Evolutionary conservation across 805 yeast genomes (phyloP), one percentile per base, ranked within the genome.

Genomic region (Kodamaea laetipori): DNA sequence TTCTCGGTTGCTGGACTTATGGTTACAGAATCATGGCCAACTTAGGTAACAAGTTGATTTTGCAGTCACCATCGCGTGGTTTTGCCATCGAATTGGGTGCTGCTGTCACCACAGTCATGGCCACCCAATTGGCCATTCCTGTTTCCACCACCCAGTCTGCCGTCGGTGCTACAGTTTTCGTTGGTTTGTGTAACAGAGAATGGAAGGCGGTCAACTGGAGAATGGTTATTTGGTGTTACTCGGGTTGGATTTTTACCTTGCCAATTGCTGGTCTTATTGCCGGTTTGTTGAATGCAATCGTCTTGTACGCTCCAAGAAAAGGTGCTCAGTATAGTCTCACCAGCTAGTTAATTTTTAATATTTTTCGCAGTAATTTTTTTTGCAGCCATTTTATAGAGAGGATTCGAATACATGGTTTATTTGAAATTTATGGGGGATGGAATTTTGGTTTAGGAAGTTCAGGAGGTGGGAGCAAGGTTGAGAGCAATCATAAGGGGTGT

Each of bases 101-200:
- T 48, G 90, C 90, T 31, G 65, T 82, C 41, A 84, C 92, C 6
- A 78, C 82, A 7, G 82, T 82, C 35, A 76, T 85, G 79, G 90
- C 92, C 23, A 79, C 92, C 4, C 84, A 82, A 61, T 71, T 84
- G 49, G 69, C 74, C 4, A 80, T 84, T 50, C 92, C 92, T 36
- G 78, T 84, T 24, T 83, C 90, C 6, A 85, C 92, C 21, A 85
- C 92, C 4, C 90, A 84, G 64, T 77, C 81, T 60, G 87, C 89
- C 10, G 84, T 81, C 44, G 92, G 92, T 47, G 87, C 88, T 46
- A 82, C 86, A 30, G 87, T 84, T 5, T 79, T 77, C 55, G 86
- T 85, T 51, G 92, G 90, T 43, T 67, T 84, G 47, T 82, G 88
- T 67, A 85, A 84, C 71, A 68, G 67, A 53, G 86, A 81, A 56